These are phyloP conservation scores for Danielia oregonensis DNA, from an alignment of 805 yeast genomes.

Conservation along the genomic window DNA sequence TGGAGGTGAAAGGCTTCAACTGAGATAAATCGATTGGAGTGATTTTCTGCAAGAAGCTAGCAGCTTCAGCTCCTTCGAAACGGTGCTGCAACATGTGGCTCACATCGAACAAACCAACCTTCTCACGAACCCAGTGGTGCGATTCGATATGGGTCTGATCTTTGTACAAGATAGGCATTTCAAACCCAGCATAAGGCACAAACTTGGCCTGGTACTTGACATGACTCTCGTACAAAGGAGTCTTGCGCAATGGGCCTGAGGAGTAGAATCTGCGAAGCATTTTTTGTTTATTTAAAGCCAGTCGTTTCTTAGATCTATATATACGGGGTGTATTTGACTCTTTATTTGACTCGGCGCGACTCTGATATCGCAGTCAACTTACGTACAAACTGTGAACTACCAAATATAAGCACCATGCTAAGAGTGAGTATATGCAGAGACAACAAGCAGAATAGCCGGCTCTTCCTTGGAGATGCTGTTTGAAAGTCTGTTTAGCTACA, in stretches of 20 bases:
- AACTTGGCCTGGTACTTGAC: constrained; percentile 76
- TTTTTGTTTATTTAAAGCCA: too few relatives aligned
- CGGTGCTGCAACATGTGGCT: constrained; percentile 96
- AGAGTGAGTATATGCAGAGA: too few relatives aligned
- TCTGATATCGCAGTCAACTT: not conserved
- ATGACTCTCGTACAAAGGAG: constrained; percentile 83
- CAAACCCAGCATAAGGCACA: constrained; percentile 95
- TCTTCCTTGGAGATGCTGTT: too few relatives aligned
- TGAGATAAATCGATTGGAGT: constrained; percentile 83
- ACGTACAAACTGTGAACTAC: too few relatives aligned
- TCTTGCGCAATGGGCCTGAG: constrained; percentile 41
- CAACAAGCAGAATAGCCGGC: too few relatives aligned
- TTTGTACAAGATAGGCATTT: constrained; percentile 88
- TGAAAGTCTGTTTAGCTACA: too few relatives aligned
- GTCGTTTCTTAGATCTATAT: too few relatives aligned
- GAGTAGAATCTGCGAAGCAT: constrained; percentile 2
- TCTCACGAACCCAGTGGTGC: constrained; percentile 86
- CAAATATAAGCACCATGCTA: too few relatives aligned
- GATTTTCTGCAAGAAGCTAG: constrained; percentile 65
- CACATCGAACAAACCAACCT: constrained; percentile 92
- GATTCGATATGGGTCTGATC: constrained; percentile 88
- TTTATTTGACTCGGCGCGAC: not conserved
- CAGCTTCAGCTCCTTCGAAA: constrained; percentile 64
- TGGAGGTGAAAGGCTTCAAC: constrained; percentile 57
- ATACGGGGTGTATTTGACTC: not conserved